Percentiles rank a stretch among this genome's conserved stretches.
phyloP scores from a whole-genome alignment of 257 asterid species.

The Ajuga chamaepitys region DNA sequence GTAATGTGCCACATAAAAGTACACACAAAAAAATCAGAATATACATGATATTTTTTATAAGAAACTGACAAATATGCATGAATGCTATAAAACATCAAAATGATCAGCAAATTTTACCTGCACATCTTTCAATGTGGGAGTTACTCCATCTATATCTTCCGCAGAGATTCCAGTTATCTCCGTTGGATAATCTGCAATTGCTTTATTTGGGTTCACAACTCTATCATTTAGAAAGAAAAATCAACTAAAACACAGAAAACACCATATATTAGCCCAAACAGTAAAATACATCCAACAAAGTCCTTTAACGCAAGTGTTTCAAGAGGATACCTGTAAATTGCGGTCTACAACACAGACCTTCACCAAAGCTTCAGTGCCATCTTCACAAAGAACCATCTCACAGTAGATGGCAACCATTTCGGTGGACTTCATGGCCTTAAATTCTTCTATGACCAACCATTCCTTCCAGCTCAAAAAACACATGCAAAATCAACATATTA shows the following conservation, averaged over 20 bases:
- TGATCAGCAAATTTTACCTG: constrained; percentile 51
- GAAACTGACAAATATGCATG: no score
- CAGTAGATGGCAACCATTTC: constrained; percentile 77
- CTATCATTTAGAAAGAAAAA: constrained; percentile 29
- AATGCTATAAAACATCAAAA: constrained; percentile 6
- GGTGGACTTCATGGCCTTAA: constrained; percentile 37
- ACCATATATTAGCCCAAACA: no score
- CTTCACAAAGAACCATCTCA: constrained; percentile 96
- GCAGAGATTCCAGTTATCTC: constrained; percentile 82
- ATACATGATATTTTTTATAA: neutral
- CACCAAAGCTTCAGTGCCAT: constrained; percentile 92
- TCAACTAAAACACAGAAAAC: neutral
- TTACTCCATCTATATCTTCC: constrained; percentile 71
- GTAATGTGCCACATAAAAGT: constrained; percentile 20
- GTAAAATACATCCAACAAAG: neutral
- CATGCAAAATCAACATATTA: neutral
- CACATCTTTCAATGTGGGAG: constrained; percentile 57
- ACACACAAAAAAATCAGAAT: constrained; percentile 8
- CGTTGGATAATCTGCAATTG: constrained; percentile 78
- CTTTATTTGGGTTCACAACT: constrained; percentile 70
- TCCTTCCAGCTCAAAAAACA: constrained; percentile 42
- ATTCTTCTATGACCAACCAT: constrained; percentile 59
- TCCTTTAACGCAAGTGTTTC: neutral
- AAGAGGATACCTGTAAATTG: constrained; percentile 50
- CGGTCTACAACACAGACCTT: constrained; percentile 84